phyloP scores from a whole-genome alignment of 2,329 filamentous ascomycete species.

The Aschersonia sp. region DNA sequence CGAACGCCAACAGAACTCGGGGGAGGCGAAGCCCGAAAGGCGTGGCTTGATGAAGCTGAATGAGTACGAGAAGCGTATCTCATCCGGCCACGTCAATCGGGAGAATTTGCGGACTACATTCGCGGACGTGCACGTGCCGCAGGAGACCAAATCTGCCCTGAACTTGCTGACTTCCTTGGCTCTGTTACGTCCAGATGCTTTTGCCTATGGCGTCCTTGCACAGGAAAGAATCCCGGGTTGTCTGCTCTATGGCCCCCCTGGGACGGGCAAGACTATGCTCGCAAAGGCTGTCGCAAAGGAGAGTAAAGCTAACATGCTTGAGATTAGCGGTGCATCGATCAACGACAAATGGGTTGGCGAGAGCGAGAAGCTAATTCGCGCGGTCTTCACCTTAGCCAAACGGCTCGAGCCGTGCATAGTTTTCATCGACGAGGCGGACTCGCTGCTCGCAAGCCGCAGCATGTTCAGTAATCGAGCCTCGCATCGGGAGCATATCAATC shows the following conservation, averaged over 20 bases:
- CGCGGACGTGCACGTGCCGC: slow-evolving; percentile 66
- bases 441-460: slow-evolving; percentile 68
- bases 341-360: slow-evolving; percentile 96
- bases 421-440: slow-evolving; percentile 94
- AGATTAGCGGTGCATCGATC: slow-evolving; percentile 79
- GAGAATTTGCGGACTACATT: slow-evolving; percentile 78
- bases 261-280: slow-evolving; percentile 58
- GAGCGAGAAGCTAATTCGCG: slow-evolving; percentile 88
- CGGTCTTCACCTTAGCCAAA: slow-evolving; percentile 80
- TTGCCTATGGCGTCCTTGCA: slow-evolving; percentile 84
- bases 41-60: slow-evolving; percentile 36
- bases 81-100: slow-evolving; percentile 70
- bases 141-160: slow-evolving; percentile 72
- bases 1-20: slow-evolving; percentile 12
- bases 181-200: slow-evolving; percentile 80
- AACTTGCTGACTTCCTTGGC: slow-evolving; percentile 82
- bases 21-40: slow-evolving; percentile 14
- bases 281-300: slow-evolving; percentile 57
- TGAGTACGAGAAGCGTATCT: slow-evolving; percentile 67
- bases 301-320: slow-evolving; percentile 59
- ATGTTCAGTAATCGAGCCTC: slow-evolving; percentile 49
- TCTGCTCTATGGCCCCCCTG: slow-evolving; percentile 76
- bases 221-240: slow-evolving; percentile 84
- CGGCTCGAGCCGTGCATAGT: slow-evolving; percentile 86
- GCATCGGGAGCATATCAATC: slow-evolving; percentile 85